Evolutionary conservation across 306 rosid genomes (phyloP).

Genomic region (Malus fusca): DNA sequence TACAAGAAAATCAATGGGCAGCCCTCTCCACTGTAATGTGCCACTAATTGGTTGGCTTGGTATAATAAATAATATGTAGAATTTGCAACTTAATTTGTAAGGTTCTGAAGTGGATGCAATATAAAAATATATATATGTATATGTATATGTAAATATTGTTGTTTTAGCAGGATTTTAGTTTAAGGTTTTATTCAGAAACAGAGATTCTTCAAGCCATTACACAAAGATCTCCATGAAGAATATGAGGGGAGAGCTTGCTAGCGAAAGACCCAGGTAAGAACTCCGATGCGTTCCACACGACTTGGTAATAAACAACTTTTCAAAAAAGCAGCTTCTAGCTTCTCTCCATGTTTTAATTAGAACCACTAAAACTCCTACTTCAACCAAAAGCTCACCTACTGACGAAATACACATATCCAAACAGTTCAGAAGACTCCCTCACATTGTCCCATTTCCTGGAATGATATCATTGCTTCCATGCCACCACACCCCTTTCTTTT

Average conservation of each 20-base stretch:
- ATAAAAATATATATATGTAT: not conserved
- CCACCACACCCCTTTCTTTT: conserved; percentile 2
- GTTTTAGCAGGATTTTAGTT: not conserved
- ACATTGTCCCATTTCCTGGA: conserved; percentile 27
- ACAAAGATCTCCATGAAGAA: conserved; percentile 2
- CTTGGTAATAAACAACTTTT: not conserved
- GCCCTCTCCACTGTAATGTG: conserved; percentile 5
- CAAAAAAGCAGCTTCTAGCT: not conserved
- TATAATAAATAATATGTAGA: conserved; percentile 13
- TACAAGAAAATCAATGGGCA: conserved; percentile 8
- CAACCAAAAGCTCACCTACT: conserved; percentile 17
- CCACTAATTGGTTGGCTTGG: conserved; percentile 19
- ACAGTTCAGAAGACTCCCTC: conserved; percentile 21
- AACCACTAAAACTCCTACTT: not conserved
- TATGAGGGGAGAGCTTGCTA: not conserved
- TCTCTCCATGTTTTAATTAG: not conserved
- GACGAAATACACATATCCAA: not conserved
- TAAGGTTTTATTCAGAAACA: not conserved
- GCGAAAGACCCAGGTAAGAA: not conserved
- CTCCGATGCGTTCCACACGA: not conserved
- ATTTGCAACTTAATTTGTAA: not conserved
- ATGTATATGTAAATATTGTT: not conserved
- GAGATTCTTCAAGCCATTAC: conserved; percentile 6
- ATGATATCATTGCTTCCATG: conserved; percentile 38
- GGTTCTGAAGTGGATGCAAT: not conserved